Evolutionary conservation across 345 rosid genomes (phyloP).

Genomic region (Aquilaria sinensis): DNA sequence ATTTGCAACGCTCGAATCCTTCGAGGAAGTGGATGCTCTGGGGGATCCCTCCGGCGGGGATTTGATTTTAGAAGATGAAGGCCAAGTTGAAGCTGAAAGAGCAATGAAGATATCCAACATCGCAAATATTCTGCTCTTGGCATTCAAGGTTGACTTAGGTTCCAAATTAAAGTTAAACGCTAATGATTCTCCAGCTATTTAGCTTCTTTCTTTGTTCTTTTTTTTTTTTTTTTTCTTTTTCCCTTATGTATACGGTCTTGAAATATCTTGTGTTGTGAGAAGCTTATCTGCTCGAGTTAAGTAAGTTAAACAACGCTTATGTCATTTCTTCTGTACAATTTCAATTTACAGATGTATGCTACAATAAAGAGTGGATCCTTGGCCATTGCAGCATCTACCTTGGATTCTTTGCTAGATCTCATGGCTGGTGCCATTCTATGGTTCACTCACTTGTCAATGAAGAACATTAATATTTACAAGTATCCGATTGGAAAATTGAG

Average conservation of each 20-base stretch:
- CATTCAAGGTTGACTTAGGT: slow-evolving; percentile 47
- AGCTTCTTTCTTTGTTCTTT: too few species aligned
- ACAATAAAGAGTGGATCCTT: slow-evolving; percentile 16
- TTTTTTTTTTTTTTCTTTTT: too few species aligned
- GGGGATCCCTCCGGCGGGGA: slow-evolving; percentile 26
- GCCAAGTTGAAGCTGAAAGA: slow-evolving; percentile 44
- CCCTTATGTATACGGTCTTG: too few species aligned
- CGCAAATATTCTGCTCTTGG: slow-evolving; percentile 66
- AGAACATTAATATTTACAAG: slow-evolving; percentile 25
- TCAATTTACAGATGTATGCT: slow-evolving; percentile 28
- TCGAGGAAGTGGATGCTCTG: slow-evolving; percentile 67
- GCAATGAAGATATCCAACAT: slow-evolving; percentile 81
- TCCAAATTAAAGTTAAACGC: too few species aligned
- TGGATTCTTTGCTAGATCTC: slow-evolving; percentile 20
- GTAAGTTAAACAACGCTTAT: too few species aligned
- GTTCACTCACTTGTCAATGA: slow-evolving; percentile 39
- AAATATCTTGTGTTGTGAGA: too few species aligned
- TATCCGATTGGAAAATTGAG: slow-evolving; percentile 47
- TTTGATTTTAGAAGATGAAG: slow-evolving; percentile 17
- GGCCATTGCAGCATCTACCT: slow-evolving; percentile 21
- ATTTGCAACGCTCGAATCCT: slow-evolving; percentile 62
- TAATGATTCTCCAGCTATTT: too few species aligned
- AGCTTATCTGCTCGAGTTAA: too few species aligned
- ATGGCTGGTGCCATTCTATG: slow-evolving; percentile 42
- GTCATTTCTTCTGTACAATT: too few species aligned